A percentile compares a stretch with the other conserved stretches of the same genome.
Evolutionary conservation across 2,329 filamentous ascomycete genomes (phyloP).

Genomic region (Dryadomyces sulphureus): DNA sequence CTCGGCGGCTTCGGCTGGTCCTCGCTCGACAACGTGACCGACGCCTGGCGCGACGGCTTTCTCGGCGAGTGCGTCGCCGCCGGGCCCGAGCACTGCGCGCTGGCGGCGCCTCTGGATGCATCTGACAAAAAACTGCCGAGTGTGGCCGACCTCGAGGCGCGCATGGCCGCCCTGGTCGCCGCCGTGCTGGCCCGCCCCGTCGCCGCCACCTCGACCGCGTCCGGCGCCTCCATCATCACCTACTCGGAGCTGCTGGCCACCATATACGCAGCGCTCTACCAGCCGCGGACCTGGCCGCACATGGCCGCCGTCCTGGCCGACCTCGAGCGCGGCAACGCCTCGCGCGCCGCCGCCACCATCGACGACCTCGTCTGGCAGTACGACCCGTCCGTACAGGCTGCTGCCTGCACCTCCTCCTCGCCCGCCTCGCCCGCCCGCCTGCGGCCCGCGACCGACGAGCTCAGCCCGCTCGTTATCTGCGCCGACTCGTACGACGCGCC

Average conservation of each 20-base stretch:
- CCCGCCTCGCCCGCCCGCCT: slow-evolving; percentile 7
- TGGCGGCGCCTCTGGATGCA: slow-evolving; percentile 19
- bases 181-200: slow-evolving; percentile 24
- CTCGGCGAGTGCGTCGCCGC: slow-evolving; percentile 33
- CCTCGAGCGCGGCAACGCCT: slow-evolving; percentile 29
- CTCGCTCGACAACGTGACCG: slow-evolving; percentile 31
- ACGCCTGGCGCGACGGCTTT: slow-evolving; percentile 35
- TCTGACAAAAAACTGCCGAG: neutral
- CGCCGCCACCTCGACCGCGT: slow-evolving; percentile 21
- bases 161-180: slow-evolving; percentile 23
- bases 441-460: slow-evolving; percentile 21
- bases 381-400: slow-evolving; percentile 16
- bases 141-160: slow-evolving; percentile 20
- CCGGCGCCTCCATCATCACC: slow-evolving; percentile 28
- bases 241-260: slow-evolving; percentile 25
- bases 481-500: slow-evolving; percentile 24
- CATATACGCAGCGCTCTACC: slow-evolving; percentile 29
- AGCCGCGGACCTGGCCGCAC: slow-evolving; percentile 25
- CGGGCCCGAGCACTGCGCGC: slow-evolving; percentile 28
- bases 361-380: slow-evolving; percentile 25
- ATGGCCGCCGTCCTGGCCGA: slow-evolving; percentile 26
- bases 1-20: slow-evolving; percentile 32
- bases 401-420: no score
- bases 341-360: slow-evolving; percentile 23
- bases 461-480: slow-evolving; percentile 27